Evolutionary conservation across 768 basidiomycete species (phyloP).

Genomic region (Hypholoma fasciculare): DNA sequence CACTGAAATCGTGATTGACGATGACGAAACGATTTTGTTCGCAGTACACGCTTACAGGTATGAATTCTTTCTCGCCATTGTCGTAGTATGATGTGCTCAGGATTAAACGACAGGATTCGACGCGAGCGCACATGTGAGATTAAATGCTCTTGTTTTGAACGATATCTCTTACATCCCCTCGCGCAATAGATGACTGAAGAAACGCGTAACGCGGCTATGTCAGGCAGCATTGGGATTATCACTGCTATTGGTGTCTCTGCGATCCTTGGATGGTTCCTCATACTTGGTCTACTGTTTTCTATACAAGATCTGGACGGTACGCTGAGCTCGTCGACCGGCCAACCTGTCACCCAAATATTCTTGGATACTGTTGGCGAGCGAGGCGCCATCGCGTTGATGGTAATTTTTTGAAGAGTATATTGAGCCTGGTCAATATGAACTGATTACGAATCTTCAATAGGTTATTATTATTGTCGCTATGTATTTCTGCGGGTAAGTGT

Average conservation of each 20-base stretch:
- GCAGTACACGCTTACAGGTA: slow-evolving; percentile 67
- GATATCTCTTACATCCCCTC: background rate
- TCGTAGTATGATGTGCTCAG: background rate
- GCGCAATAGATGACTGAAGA: slow-evolving; percentile 70
- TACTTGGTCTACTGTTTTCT: slow-evolving; percentile 71
- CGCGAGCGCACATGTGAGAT: slow-evolving; percentile 65
- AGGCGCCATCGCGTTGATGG: slow-evolving; percentile 77
- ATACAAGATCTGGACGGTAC: slow-evolving; percentile 70
- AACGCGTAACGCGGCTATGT: slow-evolving; percentile 67
- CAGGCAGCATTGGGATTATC: slow-evolving; percentile 66
- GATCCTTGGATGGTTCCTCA: slow-evolving; percentile 73
- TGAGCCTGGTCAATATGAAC: background rate
- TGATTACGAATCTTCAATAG: slow-evolving; percentile 22
- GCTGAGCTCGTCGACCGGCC: slow-evolving; percentile 50
- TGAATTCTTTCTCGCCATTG: slow-evolving; percentile 5
- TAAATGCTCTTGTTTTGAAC: background rate
- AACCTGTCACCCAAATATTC: slow-evolving; percentile 81
- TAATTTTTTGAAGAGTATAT: slow-evolving; percentile 18
- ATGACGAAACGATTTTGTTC: background rate
- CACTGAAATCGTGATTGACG: background rate
- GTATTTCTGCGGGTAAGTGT: slow-evolving; percentile 67
- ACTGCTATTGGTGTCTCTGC: slow-evolving; percentile 75
- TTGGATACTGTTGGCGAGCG: slow-evolving; percentile 73
- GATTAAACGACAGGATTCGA: slow-evolving; percentile 55
- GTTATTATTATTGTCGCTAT: slow-evolving; percentile 70